Percentiles rank a stretch among this genome's conserved stretches.
Conservation (phyloP, 805 yeast genomes). For the Pichia insulana region DNA sequence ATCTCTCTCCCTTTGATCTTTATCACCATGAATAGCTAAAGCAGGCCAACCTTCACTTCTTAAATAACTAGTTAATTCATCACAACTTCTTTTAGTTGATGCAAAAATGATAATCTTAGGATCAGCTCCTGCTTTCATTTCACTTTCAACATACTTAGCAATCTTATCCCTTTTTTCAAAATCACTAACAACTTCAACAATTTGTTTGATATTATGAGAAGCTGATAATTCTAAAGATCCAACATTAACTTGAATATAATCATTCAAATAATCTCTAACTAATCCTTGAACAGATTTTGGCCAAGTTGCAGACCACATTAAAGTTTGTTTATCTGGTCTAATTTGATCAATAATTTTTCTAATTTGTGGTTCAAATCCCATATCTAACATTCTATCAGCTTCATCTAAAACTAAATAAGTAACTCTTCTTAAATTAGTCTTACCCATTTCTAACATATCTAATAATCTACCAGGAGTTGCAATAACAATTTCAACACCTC, state of each 20-base stretch:
- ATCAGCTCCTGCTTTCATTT: slow-evolving; percentile 53
- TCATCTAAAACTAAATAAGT: slow-evolving; percentile 96
- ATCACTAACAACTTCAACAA: slow-evolving; percentile 84
- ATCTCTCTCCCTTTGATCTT: slow-evolving; percentile 95
- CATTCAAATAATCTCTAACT: slow-evolving; percentile 83
- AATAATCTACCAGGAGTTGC: slow-evolving; percentile 99
- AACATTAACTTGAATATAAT: slow-evolving; percentile 92
- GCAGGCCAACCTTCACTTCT: slow-evolving; percentile 99
- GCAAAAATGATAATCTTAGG: slow-evolving; percentile 84
- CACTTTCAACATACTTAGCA: slow-evolving; percentile 71
- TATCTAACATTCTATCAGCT: slow-evolving; percentile 99
- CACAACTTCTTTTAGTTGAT: slow-evolving; percentile 97
- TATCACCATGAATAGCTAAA: slow-evolving; percentile 97
- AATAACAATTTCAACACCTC: slow-evolving; percentile 93
- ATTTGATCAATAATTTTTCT: slow-evolving; percentile 93
- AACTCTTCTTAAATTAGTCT: slow-evolving; percentile 91
- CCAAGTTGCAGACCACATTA: slow-evolving; percentile 99
- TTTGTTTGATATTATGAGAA: slow-evolving; percentile 90
- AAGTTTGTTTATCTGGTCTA: slow-evolving; percentile 98
- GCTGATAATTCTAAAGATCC: slow-evolving; percentile 96
- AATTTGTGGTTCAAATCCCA: slow-evolving; percentile 99
- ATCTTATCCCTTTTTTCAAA: slow-evolving; percentile 92
- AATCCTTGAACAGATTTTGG: slow-evolving; percentile 94
- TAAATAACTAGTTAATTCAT: slow-evolving; percentile 82
- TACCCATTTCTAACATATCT: slow-evolving; percentile 92